Conservation (phyloP, 345 rosid species). For the Gynandropsis gynandra region DNA sequence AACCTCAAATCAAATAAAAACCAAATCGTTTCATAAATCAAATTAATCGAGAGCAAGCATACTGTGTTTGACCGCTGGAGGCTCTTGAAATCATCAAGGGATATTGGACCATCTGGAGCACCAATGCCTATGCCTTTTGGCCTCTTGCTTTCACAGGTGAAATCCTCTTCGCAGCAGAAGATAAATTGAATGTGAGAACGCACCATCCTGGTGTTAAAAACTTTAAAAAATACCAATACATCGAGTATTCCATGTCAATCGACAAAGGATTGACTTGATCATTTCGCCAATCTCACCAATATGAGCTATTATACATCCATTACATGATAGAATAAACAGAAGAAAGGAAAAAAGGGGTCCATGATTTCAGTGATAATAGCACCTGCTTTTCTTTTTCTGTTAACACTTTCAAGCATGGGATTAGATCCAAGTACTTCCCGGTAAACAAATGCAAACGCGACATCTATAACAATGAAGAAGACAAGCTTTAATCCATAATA, state of each 20-base stretch:
- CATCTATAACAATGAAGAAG: constrained; percentile 38
- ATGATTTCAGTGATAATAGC: constrained; percentile 13
- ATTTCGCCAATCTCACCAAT: too few relatives aligned
- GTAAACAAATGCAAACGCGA: constrained; percentile 77
- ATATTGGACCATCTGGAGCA: constrained; percentile 92
- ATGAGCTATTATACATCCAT: not conserved
- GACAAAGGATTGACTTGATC: too few relatives aligned
- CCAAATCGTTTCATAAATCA: constrained; percentile 1
- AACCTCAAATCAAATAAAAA: not conserved
- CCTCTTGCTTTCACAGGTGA: constrained; percentile 56
- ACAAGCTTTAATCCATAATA: constrained; percentile 6
- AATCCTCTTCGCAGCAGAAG: constrained; percentile 48
- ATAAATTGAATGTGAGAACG: constrained; percentile 17
- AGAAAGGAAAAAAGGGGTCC: not conserved
- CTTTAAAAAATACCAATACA: not conserved
- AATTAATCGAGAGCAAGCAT: constrained; percentile 17
- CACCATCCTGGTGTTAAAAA: not conserved
- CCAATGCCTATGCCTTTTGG: constrained; percentile 84
- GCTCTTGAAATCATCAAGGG: constrained; percentile 92
- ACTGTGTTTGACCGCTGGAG: constrained; percentile 90
- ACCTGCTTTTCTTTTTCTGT: constrained; percentile 75
- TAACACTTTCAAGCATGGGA: constrained; percentile 27
- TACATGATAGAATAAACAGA: not conserved
- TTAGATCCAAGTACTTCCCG: constrained; percentile 47
- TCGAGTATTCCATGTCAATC: not conserved